Base-by-base conservation (phyloP, 2,329 filamentous ascomycete genomes). In the Macrophomina pseudophaseolina region DNA sequence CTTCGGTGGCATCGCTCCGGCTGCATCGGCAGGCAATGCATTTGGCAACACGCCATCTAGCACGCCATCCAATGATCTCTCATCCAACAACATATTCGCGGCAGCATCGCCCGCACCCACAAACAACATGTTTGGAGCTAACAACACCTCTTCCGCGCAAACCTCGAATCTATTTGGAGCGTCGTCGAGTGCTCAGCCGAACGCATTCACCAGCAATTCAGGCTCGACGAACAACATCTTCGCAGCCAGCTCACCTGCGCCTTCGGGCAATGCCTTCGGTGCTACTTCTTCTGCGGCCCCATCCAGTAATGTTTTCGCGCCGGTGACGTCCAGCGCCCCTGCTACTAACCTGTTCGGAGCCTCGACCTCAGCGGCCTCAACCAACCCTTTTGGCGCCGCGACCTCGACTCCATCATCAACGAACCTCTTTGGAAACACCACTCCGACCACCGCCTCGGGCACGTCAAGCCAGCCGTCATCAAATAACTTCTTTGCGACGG, bases 241-340 rank as follows among this genome's bases (percentile, higher is more conserved):
- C 9, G 48, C 48, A 35, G 23, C 46, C 60, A 53, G n/a, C 35
- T 42, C 60, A 35, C 6, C 60, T 11, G 60, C 60, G 8, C 33
- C 60, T 35, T 52, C 60, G 6, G n/a, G 60, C 60, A 64, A 18
- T 44, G 16, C 18, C 5, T 64, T 64, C 28, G 58, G 58, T 11
- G 30, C 42, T 8, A 48, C 58, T 23, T 60, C 58, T 23, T 60
- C 58, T 23, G 58, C 58, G 2, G 53, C 52, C 18, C 53, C 64
- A 5, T 11, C 64, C 32, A 52, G 18, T 18, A 66, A 59, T 6
- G 14, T 38, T 7, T 58, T 66, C 46, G 28, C 58, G 8, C 16
- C 58, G 33, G 32, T 44, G 23, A 32, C 23, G 4, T 38, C 58
- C 3, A 38, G 30, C 12, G 30, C 58, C 4, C 58, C 58, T 23